Evolutionary conservation across 495 filamentous ascomycete genomes (phyloP).

Genomic region (Clavariopsis aquatica): DNA sequence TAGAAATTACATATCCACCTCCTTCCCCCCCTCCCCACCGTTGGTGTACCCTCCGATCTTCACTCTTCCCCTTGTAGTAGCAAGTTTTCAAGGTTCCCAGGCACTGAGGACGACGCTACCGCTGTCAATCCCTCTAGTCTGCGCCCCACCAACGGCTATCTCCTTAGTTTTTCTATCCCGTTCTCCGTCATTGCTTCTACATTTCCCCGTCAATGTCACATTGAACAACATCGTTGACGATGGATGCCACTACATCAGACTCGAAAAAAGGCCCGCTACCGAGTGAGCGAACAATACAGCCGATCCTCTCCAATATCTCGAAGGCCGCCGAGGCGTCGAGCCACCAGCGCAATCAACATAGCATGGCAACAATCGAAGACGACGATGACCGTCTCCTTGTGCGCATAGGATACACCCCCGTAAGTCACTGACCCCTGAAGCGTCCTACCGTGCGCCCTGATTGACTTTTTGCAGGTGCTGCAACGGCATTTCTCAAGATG

Average conservation of each 20-base stretch:
- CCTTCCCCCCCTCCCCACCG: slow-evolving; percentile 6
- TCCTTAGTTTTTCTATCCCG: not conserved
- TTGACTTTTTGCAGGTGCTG: slow-evolving; percentile 53
- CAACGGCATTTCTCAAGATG: slow-evolving; percentile 70
- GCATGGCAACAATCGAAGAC: slow-evolving; percentile 59
- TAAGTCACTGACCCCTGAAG: slow-evolving; percentile 42
- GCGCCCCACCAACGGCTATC: not conserved
- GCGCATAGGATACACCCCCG: slow-evolving; percentile 70
- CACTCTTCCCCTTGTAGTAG: slow-evolving; percentile 15
- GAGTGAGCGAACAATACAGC: slow-evolving; percentile 5
- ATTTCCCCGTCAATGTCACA: slow-evolving; percentile 7
- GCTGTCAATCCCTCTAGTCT: not conserved
- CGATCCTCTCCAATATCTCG: slow-evolving; percentile 20
- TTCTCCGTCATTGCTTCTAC: slow-evolving; percentile 3
- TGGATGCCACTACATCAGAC: slow-evolving; percentile 24
- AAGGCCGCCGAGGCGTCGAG: slow-evolving; percentile 28
- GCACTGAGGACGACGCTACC: not conserved
- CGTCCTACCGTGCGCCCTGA: not conserved
- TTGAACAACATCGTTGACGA: slow-evolving; percentile 14
- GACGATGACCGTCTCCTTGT: slow-evolving; percentile 67
- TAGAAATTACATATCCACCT: slow-evolving; percentile 13
- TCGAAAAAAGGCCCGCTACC: slow-evolving; percentile 13
- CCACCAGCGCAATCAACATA: slow-evolving; percentile 2
- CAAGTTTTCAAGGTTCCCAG: not conserved
- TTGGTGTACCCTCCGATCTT: slow-evolving; percentile 15